These are phyloP conservation scores for Hebeloma cylindrosporum DNA, from an alignment of 768 basidiomycete species.

Conservation along the genomic window DNA sequence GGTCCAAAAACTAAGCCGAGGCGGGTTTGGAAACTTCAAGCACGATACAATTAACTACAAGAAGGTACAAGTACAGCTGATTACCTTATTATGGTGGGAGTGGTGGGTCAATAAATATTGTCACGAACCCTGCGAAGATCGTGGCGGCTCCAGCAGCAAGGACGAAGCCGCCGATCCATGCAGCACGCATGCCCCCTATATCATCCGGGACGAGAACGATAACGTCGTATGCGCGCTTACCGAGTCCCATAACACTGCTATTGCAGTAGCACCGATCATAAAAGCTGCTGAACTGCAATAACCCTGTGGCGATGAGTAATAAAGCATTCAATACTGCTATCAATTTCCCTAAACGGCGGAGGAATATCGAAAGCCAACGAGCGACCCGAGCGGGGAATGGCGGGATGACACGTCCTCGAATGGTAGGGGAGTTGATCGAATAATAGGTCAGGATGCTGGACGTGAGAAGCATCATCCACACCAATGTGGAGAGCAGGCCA, in stretches of 20 bases:
- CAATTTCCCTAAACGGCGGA: constrained; percentile 31
- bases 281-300: constrained; percentile 35
- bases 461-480: constrained; percentile 31
- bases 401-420: neutral
- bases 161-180: constrained; percentile 38
- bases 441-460: constrained; percentile 33
- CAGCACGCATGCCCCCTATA: constrained; percentile 22
- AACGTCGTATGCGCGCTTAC: constrained; percentile 29
- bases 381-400: constrained; percentile 9
- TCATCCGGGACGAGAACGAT: constrained; percentile 23
- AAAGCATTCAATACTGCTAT: constrained; percentile 31
- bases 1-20: too few species aligned
- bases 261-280: constrained; percentile 39
- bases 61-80: too few species aligned
- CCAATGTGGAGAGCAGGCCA: constrained; percentile 29
- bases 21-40: too few species aligned
- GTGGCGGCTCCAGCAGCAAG: constrained; percentile 25
- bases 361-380: constrained; percentile 20
- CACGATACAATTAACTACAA: too few species aligned
- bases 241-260: constrained; percentile 30
- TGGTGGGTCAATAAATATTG: too few species aligned
- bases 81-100: too few species aligned
- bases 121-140: constrained; percentile 17
- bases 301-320: constrained; percentile 29
- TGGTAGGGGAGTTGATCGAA: constrained; percentile 9